A percentile compares a stretch with the other conserved stretches of the same genome.
Evolutionary conservation across 1,284 basidiomycete species (phyloP).

Genomic region (Paramarasmius palmivorus): DNA sequence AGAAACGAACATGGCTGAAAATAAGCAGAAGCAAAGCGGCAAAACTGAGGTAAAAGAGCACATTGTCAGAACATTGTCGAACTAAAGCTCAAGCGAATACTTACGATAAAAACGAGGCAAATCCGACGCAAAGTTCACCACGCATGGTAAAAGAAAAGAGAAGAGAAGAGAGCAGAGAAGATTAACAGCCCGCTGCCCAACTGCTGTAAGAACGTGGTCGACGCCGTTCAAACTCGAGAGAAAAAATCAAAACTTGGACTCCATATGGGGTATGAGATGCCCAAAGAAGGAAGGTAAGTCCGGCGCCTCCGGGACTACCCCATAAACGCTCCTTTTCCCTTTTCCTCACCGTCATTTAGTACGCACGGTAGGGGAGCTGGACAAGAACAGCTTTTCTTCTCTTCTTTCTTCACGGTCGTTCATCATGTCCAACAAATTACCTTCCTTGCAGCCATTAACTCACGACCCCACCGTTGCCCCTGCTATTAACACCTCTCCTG

Average conservation of each 20-base stretch:
- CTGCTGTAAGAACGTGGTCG: no score
- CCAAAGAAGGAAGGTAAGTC: no score
- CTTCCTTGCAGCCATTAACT: conserved; percentile 20
- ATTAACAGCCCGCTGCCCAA: conserved; percentile 23
- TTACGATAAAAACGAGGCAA: conserved; percentile 68
- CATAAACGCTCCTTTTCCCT: neutral
- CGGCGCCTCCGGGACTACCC: no score
- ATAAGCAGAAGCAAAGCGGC: conserved; percentile 69
- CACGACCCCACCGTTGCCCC: conserved; percentile 23
- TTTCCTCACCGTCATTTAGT: neutral
- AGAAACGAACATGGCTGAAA: conserved; percentile 76
- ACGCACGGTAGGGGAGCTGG: neutral
- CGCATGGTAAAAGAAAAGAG: conserved; percentile 40
- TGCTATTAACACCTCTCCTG: conserved; percentile 26
- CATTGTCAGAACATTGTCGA: conserved; percentile 22
- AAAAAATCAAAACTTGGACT: no score
- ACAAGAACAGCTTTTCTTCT: neutral
- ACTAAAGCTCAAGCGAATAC: conserved; percentile 26
- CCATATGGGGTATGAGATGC: no score
- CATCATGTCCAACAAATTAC: conserved; percentile 21
- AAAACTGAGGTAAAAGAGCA: conserved; percentile 43
- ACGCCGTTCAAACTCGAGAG: no score
- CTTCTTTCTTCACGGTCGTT: conserved; percentile 2
- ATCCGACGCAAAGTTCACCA: conserved; percentile 71
- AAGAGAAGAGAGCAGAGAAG: conserved; percentile 15